phyloP scores from a whole-genome alignment of 352 stramenopile genomes.

The Phytophthora pseudosyringae region DNA sequence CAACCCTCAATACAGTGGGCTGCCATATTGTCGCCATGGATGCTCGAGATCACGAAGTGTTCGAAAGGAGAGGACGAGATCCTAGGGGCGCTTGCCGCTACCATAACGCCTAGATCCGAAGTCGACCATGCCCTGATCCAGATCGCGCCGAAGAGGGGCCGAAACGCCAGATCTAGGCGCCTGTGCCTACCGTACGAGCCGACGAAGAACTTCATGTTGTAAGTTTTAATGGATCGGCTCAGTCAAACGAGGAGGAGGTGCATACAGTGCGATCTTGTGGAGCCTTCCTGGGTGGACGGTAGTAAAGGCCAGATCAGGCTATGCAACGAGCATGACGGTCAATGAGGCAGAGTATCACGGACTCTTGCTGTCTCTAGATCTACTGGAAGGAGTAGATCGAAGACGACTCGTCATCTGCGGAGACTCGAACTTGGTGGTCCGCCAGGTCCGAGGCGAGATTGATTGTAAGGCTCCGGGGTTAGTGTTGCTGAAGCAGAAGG shows the following conservation, averaged over 20 bases:
- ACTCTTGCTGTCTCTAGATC: too few relatives aligned
- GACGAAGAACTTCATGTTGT: too few relatives aligned
- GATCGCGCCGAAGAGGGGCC: neutral
- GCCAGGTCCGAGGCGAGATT: too few relatives aligned
- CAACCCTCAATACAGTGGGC: too few relatives aligned
- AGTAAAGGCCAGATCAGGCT: neutral
- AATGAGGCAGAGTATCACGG: conserved; percentile 39
- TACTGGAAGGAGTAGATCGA: neutral
- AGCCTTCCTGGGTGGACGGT: conserved; percentile 15
- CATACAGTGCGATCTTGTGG: conserved; percentile 15
- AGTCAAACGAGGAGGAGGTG: too few relatives aligned
- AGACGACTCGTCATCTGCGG: neutral
- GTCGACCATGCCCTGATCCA: neutral
- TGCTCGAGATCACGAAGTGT: too few relatives aligned
- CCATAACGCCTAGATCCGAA: neutral
- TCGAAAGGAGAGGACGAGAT: too few relatives aligned
- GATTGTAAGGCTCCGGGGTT: too few relatives aligned
- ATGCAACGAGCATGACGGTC: conserved; percentile 15
- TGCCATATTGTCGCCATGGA: neutral
- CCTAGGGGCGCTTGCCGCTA: neutral
- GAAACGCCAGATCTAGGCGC: too few relatives aligned
- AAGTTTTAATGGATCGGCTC: too few relatives aligned
- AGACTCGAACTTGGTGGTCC: neutral
- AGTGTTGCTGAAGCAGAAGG: too few relatives aligned
- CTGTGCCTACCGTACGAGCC: too few relatives aligned